A percentile compares a stretch with the other conserved stretches of the same genome.
Evolutionary conservation across 140 eudicot genomes (phyloP).

Genomic region (Bidens hawaiensis): DNA sequence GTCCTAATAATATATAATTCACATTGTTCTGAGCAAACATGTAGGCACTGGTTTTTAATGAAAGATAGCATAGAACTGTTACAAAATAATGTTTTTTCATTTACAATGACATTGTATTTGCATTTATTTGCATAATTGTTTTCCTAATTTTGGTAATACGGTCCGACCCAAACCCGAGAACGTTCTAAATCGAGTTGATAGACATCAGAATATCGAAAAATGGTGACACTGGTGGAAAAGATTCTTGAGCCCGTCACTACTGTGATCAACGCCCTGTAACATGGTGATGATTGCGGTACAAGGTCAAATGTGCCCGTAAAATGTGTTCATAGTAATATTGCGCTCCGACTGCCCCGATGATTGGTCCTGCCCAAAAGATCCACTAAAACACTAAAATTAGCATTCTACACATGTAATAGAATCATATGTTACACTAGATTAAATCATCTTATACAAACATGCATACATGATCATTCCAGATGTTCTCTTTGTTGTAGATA

Average conservation of each 20-base stretch:
- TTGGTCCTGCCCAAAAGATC: constrained; percentile 84
- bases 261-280: constrained; percentile 9
- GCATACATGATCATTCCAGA: constrained; percentile 62
- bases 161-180: background rate
- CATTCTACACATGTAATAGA: background rate
- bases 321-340: constrained; percentile 64
- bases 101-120: background rate
- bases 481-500: constrained; percentile 39
- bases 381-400: constrained; percentile 39
- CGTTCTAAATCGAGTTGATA: background rate
- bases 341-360: constrained; percentile 73
- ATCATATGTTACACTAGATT: background rate
- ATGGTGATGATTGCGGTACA: constrained; percentile 21
- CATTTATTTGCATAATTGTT: background rate
- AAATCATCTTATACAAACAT: background rate
- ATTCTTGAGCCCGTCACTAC: background rate
- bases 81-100: background rate
- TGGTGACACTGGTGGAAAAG: background rate
- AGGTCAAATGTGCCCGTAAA: constrained; percentile 48
- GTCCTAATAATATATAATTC: background rate
- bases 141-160: background rate
- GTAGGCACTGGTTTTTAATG: background rate
- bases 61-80: background rate
- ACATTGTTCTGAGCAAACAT: background rate
- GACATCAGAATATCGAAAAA: background rate